Percentiles rank a stretch among this genome's conserved stretches.
Conservation (phyloP, 768 basidiomycete genomes). For the Gymnopilus dilepis region DNA sequence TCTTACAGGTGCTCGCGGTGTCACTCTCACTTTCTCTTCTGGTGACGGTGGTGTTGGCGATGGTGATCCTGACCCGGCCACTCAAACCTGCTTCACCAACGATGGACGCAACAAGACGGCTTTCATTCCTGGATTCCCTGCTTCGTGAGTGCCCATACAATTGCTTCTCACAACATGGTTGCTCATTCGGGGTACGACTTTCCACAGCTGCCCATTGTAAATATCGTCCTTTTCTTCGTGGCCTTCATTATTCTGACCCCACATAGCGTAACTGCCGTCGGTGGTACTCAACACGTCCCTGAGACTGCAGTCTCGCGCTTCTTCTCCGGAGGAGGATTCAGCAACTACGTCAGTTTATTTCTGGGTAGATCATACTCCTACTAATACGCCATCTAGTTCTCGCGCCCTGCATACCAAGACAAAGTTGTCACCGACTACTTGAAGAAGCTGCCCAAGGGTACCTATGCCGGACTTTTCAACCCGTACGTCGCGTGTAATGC, state of each 20-base stretch:
- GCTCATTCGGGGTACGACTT: conserved; percentile 1
- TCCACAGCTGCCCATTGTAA: conserved; percentile 52
- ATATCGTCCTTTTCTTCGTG: conserved; percentile 9
- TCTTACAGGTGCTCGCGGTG: conserved; percentile 61
- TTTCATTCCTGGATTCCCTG: conserved; percentile 67
- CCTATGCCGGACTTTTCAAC: conserved; percentile 66
- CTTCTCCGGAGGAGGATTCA: conserved; percentile 80
- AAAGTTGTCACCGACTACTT: conserved; percentile 50
- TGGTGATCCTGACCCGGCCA: conserved; percentile 52
- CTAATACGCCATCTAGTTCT: conserved; percentile 41
- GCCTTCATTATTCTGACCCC: not conserved
- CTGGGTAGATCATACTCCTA: too few species aligned
- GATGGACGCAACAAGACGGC: conserved; percentile 54
- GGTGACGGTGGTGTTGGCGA: conserved; percentile 75
- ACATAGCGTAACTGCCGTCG: conserved; percentile 71
- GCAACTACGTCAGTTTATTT: conserved; percentile 54
- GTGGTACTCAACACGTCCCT: conserved; percentile 57
- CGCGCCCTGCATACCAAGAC: conserved; percentile 59
- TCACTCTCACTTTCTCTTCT: conserved; percentile 64
- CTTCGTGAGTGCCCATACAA: conserved; percentile 38
- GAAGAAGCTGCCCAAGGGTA: conserved; percentile 47
- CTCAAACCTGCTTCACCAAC: conserved; percentile 60
- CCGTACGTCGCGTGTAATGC: conserved; percentile 40
- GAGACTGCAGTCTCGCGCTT: conserved; percentile 55
- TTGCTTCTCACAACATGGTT: conserved; percentile 35